Conservation (phyloP, 306 rosid genomes). For the Cicer yamashitae region DNA sequence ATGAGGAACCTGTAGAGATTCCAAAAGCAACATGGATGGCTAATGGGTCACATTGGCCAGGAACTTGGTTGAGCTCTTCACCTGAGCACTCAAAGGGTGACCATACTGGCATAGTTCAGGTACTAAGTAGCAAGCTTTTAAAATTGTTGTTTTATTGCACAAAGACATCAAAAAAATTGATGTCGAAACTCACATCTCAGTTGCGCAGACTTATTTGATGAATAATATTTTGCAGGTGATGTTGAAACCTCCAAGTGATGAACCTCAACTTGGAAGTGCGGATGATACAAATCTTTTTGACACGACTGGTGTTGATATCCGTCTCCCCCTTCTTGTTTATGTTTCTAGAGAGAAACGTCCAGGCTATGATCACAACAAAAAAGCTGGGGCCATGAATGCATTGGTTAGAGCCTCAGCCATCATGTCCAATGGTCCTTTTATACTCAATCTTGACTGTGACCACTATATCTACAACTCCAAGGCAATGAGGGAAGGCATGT, state of each 20-base stretch:
- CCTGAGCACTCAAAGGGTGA: slow-evolving; percentile 79
- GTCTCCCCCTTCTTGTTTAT: too few relatives aligned
- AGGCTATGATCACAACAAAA: too few relatives aligned
- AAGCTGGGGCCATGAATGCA: too few relatives aligned
- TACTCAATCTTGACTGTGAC: too few relatives aligned
- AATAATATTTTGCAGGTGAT: slow-evolving; percentile 52
- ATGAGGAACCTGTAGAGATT: slow-evolving; percentile 75
- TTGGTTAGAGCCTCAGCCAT: too few relatives aligned
- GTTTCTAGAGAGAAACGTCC: too few relatives aligned
- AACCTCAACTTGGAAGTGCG: slow-evolving; percentile 70
- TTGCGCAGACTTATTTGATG: not conserved
- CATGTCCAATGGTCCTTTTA: too few relatives aligned
- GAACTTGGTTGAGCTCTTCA: slow-evolving; percentile 63
- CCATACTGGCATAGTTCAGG: slow-evolving; percentile 86
- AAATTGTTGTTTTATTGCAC: too few relatives aligned
- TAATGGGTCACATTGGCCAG: slow-evolving; percentile 91
- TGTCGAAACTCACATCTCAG: not conserved
- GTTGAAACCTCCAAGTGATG: slow-evolving; percentile 49
- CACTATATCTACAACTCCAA: too few relatives aligned
- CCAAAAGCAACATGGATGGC: slow-evolving; percentile 88
- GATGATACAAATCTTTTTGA: slow-evolving; percentile 74
- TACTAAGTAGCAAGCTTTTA: slow-evolving; percentile 34
- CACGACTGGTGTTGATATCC: slow-evolving; percentile 46
- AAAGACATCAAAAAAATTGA: too few relatives aligned
- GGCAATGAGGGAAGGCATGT: too few relatives aligned